A percentile compares a stretch with the other conserved stretches of the same genome.
phyloP scores from a whole-genome alignment of 305 asterid genomes.

The Caryopteris hybrid region DNA sequence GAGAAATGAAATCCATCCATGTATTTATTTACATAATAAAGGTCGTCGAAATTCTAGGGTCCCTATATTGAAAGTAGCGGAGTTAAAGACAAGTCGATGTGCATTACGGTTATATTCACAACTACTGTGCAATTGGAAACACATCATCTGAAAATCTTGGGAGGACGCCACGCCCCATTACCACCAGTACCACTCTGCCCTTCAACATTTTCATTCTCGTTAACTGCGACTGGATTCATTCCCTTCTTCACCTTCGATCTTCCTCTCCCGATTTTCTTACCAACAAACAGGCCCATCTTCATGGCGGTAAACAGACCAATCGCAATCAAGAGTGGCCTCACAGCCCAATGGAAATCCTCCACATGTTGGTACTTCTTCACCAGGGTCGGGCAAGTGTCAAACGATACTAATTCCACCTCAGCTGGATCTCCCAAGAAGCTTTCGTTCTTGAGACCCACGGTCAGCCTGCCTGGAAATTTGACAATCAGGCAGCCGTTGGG shows the following conservation, averaged over 20 bases:
- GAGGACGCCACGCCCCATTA: slow-evolving; percentile 60
- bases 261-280: slow-evolving; percentile 55
- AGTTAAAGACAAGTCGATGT: too few relatives aligned
- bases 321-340: slow-evolving; percentile 70
- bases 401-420: slow-evolving; percentile 72
- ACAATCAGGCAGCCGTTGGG: slow-evolving; percentile 83
- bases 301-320: slow-evolving; percentile 72
- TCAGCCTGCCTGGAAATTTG: slow-evolving; percentile 59
- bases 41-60: too few relatives aligned
- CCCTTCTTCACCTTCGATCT: slow-evolving; percentile 35
- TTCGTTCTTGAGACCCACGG: slow-evolving; percentile 35
- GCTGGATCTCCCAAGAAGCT: slow-evolving; percentile 74
- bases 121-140: too few relatives aligned
- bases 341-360: slow-evolving; percentile 96
- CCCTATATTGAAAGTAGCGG: too few relatives aligned
- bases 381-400: slow-evolving; percentile 46
- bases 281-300: slow-evolving; percentile 63
- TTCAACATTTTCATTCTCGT: slow-evolving; percentile 37
- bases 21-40: too few relatives aligned
- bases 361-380: slow-evolving; percentile 78
- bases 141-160: slow-evolving; percentile 64
- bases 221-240: slow-evolving; percentile 11
- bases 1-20: too few relatives aligned
- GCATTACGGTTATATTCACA: too few relatives aligned
- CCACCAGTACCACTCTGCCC: slow-evolving; percentile 31